Base-by-base conservation (phyloP, 2,329 filamentous ascomycete species). In the Rhynchosporium secalis region DNA sequence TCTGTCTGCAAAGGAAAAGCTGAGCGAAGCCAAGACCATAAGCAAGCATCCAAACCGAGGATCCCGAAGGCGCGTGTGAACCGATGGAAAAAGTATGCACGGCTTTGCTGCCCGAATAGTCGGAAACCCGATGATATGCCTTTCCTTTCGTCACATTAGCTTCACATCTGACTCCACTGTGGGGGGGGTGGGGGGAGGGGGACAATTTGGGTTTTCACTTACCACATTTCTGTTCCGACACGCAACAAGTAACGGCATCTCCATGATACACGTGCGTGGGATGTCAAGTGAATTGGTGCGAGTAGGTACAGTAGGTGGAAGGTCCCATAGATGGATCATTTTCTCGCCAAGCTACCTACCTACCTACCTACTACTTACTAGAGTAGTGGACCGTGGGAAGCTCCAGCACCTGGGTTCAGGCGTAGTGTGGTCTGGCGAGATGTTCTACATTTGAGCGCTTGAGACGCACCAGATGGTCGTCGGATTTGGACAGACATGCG, bases 191-290 rank as follows among this genome's bases (percentile, higher is more conserved):
- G n/a, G n/a, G n/a, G n/a, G n/a, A n/a, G 47, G 9, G 45, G 15
- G n/a, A 5, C 41, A 8, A 20, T 20, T 20, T 20, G 20, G 20
- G 20, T 20, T 20, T 20, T 20, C 20, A 20, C 20, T 20, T 1
- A 20, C 20, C 20, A 20, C 20, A 20, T 20, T 20, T n/a, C n/a
- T 5, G 20, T 26, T 43, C 41, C 20, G 41, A 26, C 45, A 47
- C 20, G 47, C 47, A 49, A 31, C 47, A 49, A 49, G 29, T 49
- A 7, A 29, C 47, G 29, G 47, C 47, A 15, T 49, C 10, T 6
- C 47, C 47, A 49, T 49, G 6, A 36, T 49, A 49, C 47, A 49
- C 47, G 47, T 49, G 47, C 26, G 47, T 33, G 6, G 10, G 15
- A 8, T n/a, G 28, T 49, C 47, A 33, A 12, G 47, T 33, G 8